These are phyloP conservation scores for Paracorniculantispora psalliotae DNA, from an alignment of 2,329 filamentous ascomycete genomes.

Conservation along the genomic window DNA sequence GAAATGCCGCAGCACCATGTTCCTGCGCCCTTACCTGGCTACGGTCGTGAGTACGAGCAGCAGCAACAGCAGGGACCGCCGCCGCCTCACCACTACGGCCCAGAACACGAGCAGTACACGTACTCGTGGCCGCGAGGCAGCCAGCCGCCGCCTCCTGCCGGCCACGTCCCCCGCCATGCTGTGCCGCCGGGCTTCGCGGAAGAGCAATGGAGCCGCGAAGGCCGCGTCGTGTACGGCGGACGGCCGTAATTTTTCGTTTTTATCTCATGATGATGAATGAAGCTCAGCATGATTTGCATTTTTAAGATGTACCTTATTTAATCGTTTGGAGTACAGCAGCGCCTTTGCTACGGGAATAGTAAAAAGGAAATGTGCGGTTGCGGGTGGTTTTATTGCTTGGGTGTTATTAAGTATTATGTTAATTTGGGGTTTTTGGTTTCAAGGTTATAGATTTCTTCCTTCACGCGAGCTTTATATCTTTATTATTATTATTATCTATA, in stretches of 20 bases:
- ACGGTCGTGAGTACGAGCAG: not conserved
- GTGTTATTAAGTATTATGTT: not conserved
- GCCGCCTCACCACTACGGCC: not conserved
- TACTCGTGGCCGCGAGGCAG: not conserved
- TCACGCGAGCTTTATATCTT: not conserved
- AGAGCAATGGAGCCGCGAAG: not conserved
- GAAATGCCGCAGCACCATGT: not conserved
- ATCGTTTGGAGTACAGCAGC: not conserved
- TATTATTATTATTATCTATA: conserved; percentile 8
- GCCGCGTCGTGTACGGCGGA: not conserved
- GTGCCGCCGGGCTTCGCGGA: not conserved
- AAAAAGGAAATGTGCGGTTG: not conserved
- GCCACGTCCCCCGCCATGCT: not conserved
- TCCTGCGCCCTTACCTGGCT: not conserved
- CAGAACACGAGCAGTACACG: conserved; percentile 3
- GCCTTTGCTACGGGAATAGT: not conserved
- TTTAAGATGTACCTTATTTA: not conserved
- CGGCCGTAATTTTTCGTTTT: not conserved
- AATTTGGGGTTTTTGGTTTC: not conserved
- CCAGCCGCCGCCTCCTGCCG: not conserved
- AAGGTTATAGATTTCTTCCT: not conserved
- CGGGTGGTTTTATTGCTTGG: not conserved
- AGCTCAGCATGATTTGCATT: too few species aligned
- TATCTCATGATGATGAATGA: not conserved
- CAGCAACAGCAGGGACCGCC: not conserved